Conservation (phyloP, 2,329 filamentous ascomycete genomes). For the Coniochaeta ligniaria region DNA sequence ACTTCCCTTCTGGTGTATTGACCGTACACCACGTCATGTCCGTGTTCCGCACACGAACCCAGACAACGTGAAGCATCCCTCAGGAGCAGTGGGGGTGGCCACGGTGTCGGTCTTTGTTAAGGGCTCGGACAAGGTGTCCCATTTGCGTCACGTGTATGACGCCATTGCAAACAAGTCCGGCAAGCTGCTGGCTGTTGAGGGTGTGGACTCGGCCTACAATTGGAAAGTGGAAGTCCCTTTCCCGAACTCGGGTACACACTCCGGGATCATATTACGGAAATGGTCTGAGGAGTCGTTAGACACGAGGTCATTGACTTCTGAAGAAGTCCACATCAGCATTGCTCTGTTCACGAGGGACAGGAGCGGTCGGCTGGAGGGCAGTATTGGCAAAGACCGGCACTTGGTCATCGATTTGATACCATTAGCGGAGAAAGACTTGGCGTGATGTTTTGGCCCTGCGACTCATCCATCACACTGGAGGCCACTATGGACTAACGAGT, state of each 20-base stretch:
- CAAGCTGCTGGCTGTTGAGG: background rate
- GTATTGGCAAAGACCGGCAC: background rate
- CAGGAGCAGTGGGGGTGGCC: slow-evolving; percentile 42
- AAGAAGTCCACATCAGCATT: background rate
- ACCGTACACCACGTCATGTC: slow-evolving; percentile 47
- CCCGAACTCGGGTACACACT: background rate
- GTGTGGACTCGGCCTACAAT: background rate
- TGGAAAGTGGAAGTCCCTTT: background rate
- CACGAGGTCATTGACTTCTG: background rate
- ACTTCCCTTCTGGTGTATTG: slow-evolving; percentile 60
- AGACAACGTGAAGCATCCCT: slow-evolving; percentile 38
- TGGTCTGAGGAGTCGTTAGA: background rate
- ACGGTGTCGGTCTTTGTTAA: slow-evolving; percentile 29
- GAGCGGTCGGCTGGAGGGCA: background rate
- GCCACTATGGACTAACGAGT: no score
- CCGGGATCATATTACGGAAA: background rate
- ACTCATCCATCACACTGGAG: background rate
- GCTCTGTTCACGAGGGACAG: background rate
- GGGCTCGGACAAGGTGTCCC: slow-evolving; percentile 11
- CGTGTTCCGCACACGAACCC: slow-evolving; percentile 40
- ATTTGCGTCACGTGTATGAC: slow-evolving; percentile 19
- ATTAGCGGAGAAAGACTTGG: background rate
- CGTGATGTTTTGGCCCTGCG: background rate
- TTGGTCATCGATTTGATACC: background rate
- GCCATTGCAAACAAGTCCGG: slow-evolving; percentile 11